Evolutionary conservation across 495 filamentous ascomycete genomes (phyloP), one percentile per base, ranked within the genome.

Genomic region (Terfezia claveryi): DNA sequence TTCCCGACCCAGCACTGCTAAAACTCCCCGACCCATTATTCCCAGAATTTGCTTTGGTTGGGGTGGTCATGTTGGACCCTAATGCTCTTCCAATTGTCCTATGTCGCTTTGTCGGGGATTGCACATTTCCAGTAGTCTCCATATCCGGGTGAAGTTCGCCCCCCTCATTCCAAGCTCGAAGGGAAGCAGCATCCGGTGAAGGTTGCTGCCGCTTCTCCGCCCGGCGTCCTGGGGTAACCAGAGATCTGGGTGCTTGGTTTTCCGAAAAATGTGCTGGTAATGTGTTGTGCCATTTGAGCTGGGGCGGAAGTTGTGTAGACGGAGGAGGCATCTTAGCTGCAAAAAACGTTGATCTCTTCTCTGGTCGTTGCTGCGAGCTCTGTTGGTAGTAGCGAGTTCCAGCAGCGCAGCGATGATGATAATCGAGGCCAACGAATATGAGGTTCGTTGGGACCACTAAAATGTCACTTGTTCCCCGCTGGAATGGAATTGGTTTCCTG

Each of bases 251-350:
- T 16, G 23, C 36, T 23, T 56, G 32, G 27, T 58, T 50, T n/a
- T 52, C 59, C 27, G 54, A 64, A 37, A 64, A 64, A 54, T 64
- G 62, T 53, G 61, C 58, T 53, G 59, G 62, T 32, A 64, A 55
- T 8, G 62, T 64, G 49, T 64, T 64, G 50, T 64, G 62, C 62
- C 62, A 64, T 61, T 64, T 64, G 36, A 64, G 50, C 36, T 55
- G 54, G 20, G 54, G 23, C 8, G 44, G n/a, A 50, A 50, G 54
- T 10, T 17, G 38, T 27, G 23, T 23, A 37, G 37, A 27, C 41
- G 46, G 38, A 14, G 16, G 36, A 54, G 41, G 41, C 41, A 52
- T 23, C 20, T 1, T 23, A 14, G 4, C 20, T 49, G n/a, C 20
- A 1, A 16, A 52, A 52, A 12, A 14, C 20, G 4, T 23, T 27